Evolutionary conservation across 2,329 filamentous ascomycete genomes (phyloP).

Genomic region (Alternaria solani): DNA sequence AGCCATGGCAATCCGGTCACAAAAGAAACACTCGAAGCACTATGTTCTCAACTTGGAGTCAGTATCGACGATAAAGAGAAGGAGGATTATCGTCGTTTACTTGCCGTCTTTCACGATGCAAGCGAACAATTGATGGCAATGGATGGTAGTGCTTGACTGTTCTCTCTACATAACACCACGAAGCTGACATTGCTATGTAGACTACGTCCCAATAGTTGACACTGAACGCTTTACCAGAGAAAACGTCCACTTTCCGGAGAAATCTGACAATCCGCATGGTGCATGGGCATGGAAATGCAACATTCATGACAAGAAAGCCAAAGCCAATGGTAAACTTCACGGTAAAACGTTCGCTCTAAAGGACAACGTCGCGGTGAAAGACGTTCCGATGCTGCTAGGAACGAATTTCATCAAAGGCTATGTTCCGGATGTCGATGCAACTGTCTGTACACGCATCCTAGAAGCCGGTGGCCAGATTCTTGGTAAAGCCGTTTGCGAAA

Average conservation of each 20-base stretch:
- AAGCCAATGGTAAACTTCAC: constrained; percentile 42
- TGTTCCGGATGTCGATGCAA: constrained; percentile 34
- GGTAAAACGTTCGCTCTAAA: constrained; percentile 48
- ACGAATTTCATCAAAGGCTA: constrained; percentile 31
- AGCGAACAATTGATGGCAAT: constrained; percentile 50
- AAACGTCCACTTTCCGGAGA: constrained; percentile 37
- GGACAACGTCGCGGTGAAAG: constrained; percentile 45
- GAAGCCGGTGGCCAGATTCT: constrained; percentile 37
- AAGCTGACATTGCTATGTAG: constrained; percentile 13
- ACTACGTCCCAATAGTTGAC: constrained; percentile 46
- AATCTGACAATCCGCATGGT: constrained; percentile 48
- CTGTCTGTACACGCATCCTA: constrained; percentile 41
- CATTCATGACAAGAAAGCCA: constrained; percentile 41
- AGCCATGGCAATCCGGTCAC: constrained; percentile 48
- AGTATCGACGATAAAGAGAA: constrained; percentile 46
- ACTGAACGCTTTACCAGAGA: constrained; percentile 47
- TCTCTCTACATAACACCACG: background rate
- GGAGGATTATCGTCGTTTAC: constrained; percentile 49
- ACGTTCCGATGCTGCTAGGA: constrained; percentile 44
- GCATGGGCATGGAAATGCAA: constrained; percentile 57
- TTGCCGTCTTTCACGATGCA: constrained; percentile 53
- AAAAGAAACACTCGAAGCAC: constrained; percentile 38
- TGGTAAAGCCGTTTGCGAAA: constrained; percentile 47
- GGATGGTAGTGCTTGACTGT: constrained; percentile 40
- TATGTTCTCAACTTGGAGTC: constrained; percentile 46